These are phyloP conservation scores for Kwoniella sp. DNA, from an alignment of 768 basidiomycete genomes.

Conservation along the genomic window DNA sequence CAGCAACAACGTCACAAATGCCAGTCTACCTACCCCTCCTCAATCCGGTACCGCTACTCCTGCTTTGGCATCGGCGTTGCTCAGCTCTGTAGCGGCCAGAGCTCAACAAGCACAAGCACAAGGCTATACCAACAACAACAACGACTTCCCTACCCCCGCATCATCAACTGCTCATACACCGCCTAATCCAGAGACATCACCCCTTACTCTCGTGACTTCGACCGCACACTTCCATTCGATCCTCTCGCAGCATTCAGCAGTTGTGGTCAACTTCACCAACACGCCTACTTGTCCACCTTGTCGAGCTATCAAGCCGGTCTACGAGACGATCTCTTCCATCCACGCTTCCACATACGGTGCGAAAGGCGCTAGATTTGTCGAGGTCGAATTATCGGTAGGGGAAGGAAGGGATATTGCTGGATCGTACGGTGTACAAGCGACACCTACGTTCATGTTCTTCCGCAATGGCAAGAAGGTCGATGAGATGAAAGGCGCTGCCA, in stretches of 20 bases:
- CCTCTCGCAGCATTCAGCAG: slow-evolving; percentile 68
- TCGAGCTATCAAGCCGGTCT: slow-evolving; percentile 77
- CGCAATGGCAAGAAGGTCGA: slow-evolving; percentile 60
- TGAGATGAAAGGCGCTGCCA: slow-evolving; percentile 42
- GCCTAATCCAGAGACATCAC: slow-evolving; percentile 23
- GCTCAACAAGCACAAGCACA: slow-evolving; percentile 44
- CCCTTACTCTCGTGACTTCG: slow-evolving; percentile 55
- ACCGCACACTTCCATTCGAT: slow-evolving; percentile 69
- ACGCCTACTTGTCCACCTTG: slow-evolving; percentile 74
- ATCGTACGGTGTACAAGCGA: slow-evolving; percentile 70
- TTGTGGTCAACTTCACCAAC: slow-evolving; percentile 80
- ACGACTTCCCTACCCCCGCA: slow-evolving; percentile 33
- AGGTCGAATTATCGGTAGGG: slow-evolving; percentile 77
- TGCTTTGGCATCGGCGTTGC: slow-evolving; percentile 62
- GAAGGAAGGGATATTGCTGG: slow-evolving; percentile 65
- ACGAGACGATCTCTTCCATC: slow-evolving; percentile 72
- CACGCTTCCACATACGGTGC: slow-evolving; percentile 55
- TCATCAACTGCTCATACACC: slow-evolving; percentile 55
- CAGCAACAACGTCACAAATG: not conserved
- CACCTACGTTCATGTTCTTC: slow-evolving; percentile 90
- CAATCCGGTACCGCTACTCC: slow-evolving; percentile 56
- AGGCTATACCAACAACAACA: not conserved
- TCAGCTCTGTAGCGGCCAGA: slow-evolving; percentile 48
- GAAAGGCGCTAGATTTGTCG: slow-evolving; percentile 64
- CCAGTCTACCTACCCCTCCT: slow-evolving; percentile 44